Evolutionary conservation across 148 eudicot genomes (phyloP).

Genomic region (Gaultheria prostrata): DNA sequence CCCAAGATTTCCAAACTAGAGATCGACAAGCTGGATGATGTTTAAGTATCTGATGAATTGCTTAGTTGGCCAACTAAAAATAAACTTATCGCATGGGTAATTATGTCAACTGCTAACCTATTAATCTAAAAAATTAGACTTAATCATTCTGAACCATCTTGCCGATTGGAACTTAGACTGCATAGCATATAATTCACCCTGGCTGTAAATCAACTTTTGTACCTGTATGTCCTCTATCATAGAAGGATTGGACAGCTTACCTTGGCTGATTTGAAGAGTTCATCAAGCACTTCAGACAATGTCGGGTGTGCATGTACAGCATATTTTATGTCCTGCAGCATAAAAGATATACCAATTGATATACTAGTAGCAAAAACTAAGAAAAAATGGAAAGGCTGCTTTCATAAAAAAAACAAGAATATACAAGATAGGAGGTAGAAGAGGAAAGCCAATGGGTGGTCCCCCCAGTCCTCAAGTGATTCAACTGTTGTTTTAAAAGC

Average conservation of each 20-base stretch:
- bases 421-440: constrained; percentile 9
- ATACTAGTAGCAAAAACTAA: neutral
- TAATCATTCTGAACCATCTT: neutral
- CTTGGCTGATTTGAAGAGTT: constrained; percentile 93
- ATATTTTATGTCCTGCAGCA: constrained; percentile 75
- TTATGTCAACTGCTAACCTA: neutral
- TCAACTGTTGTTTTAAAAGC: neutral
- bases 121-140: neutral
- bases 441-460: neutral
- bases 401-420: neutral
- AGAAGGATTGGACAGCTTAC: constrained; percentile 36
- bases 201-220: neutral
- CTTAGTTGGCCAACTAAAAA: neutral
- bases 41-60: neutral
- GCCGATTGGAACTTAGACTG: neutral
- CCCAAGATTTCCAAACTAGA: constrained; percentile 5
- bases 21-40: neutral
- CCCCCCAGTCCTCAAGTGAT: neutral
- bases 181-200: neutral
- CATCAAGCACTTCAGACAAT: constrained; percentile 95
- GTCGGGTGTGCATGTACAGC: constrained; percentile 99
- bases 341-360: constrained; percentile 1
- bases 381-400: neutral
- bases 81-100: neutral
- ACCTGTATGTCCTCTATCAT: neutral